Evolutionary conservation across 805 yeast genomes (phyloP).

Genomic region (Wickerhamomyces queroliae): DNA sequence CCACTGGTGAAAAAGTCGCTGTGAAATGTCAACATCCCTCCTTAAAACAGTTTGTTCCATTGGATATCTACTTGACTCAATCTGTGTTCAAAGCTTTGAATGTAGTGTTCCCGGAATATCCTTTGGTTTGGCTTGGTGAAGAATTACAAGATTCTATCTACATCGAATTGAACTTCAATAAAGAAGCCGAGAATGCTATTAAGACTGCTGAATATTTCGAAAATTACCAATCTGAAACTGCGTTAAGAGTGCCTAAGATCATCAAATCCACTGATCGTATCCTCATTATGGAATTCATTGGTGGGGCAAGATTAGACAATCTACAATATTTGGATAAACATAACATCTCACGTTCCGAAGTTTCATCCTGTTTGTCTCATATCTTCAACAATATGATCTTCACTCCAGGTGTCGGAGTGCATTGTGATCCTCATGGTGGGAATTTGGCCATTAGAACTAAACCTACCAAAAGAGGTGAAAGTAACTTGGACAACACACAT

Average conservation of each 20-base stretch:
- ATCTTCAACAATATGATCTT: constrained; percentile 94
- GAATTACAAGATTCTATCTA: constrained; percentile 82
- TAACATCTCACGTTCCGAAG: constrained; percentile 67
- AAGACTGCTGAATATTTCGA: constrained; percentile 65
- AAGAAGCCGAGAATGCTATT: constrained; percentile 79
- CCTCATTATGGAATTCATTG: constrained; percentile 80
- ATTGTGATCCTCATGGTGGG: constrained; percentile 99
- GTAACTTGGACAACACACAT: constrained; percentile 34
- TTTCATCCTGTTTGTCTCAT: constrained; percentile 81
- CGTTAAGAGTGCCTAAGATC: constrained; percentile 74
- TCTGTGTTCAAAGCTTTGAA: constrained; percentile 70
- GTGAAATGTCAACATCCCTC: constrained; percentile 94
- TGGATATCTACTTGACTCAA: constrained; percentile 76
- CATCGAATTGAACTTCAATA: constrained; percentile 84
- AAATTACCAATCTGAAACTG: constrained; percentile 53
- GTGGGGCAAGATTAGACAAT: constrained; percentile 82
- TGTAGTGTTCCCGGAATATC: constrained; percentile 86
- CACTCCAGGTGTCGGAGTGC: constrained; percentile 85
- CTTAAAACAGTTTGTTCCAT: constrained; percentile 79
- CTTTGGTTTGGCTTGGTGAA: constrained; percentile 92
- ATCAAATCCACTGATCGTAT: constrained; percentile 62
- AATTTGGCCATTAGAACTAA: constrained; percentile 74
- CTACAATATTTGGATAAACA: constrained; percentile 54
- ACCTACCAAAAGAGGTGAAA: constrained; percentile 20
- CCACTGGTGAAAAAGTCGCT: constrained; percentile 70